These are phyloP conservation scores for Cercospora brassicicola DNA, from an alignment of 2,329 filamentous ascomycete genomes.

Conservation along the genomic window DNA sequence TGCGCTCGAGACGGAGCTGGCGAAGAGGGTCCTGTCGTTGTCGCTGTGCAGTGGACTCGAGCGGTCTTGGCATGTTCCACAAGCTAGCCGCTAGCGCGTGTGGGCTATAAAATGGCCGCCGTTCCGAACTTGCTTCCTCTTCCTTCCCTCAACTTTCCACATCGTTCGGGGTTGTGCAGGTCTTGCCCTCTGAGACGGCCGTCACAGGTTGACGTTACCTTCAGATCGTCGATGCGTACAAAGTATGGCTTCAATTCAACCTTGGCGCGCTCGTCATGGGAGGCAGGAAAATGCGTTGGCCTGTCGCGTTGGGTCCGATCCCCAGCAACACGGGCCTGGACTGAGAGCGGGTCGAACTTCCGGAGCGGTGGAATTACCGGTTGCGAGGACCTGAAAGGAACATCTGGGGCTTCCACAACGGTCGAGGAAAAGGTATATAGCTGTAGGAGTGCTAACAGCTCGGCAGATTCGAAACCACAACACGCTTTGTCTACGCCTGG, in stretches of 20 bases:
- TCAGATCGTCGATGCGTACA: background rate
- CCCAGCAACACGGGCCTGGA: constrained; percentile 2
- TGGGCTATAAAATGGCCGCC: background rate
- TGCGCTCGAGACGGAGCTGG: background rate
- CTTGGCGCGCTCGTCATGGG: background rate
- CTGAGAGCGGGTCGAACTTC: background rate
- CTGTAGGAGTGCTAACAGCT: background rate
- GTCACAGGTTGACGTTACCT: constrained; percentile 1
- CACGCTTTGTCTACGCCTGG: background rate
- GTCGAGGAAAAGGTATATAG: background rate
- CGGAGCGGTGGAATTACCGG: background rate
- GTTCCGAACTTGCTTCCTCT: background rate
- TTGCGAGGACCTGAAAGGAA: background rate
- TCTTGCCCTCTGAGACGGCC: background rate
- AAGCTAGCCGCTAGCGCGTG: background rate
- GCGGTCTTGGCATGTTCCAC: background rate
- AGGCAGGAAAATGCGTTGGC: background rate
- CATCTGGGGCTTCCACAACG: background rate
- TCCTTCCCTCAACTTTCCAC: background rate
- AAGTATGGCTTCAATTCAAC: background rate
- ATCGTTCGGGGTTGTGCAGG: background rate
- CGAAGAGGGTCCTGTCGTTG: background rate
- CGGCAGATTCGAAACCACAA: background rate
- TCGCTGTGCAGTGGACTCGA: background rate
- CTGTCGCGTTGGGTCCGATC: constrained; percentile 2